These are phyloP conservation scores for Gossypium herbaceum DNA, from an alignment of 345 rosid genomes.

Conservation along the genomic window DNA sequence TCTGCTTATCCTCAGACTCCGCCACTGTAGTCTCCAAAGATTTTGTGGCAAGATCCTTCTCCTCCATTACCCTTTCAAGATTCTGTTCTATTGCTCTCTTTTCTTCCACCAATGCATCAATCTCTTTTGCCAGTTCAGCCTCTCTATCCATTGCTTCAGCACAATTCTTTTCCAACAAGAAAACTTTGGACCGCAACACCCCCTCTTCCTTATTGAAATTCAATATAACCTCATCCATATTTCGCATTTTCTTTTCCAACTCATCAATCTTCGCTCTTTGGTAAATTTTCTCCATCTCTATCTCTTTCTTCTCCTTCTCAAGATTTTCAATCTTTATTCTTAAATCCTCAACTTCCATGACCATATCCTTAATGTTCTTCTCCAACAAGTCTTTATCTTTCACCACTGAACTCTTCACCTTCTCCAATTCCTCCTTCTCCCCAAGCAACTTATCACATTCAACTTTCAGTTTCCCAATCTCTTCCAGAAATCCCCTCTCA, in stretches of 20 bases:
- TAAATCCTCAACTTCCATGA: constrained; percentile 30
- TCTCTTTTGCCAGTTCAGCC: constrained; percentile 31
- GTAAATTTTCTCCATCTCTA: constrained; percentile 32
- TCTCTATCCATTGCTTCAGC: constrained; percentile 36
- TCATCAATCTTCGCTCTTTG: constrained; percentile 29
- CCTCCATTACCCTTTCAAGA: constrained; percentile 30
- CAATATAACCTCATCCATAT: constrained; percentile 24
- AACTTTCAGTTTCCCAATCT: constrained; percentile 30
- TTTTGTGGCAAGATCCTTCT: constrained; percentile 24
- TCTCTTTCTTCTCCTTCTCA: constrained; percentile 33
- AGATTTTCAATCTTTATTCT: constrained; percentile 30
- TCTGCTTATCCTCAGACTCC: constrained; percentile 33
- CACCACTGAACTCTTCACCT: constrained; percentile 21
- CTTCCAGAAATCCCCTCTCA: constrained; percentile 26
- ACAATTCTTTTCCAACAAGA: constrained; percentile 45
- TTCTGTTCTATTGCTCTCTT: constrained; percentile 30
- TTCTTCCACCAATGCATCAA: constrained; percentile 37
- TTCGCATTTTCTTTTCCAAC: constrained; percentile 32
- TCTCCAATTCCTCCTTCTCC: constrained; percentile 17
- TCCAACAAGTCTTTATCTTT: constrained; percentile 33
- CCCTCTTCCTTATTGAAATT: constrained; percentile 40
- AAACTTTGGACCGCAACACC: constrained; percentile 25
- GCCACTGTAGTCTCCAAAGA: constrained; percentile 18
- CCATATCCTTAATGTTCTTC: constrained; percentile 27
- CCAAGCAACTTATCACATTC: constrained; percentile 15